A percentile compares a stretch with the other conserved stretches of the same genome.
These are phyloP conservation scores for Thielaviopsis euricoi DNA, from an alignment of 2,329 filamentous ascomycete species.

Conservation along the genomic window DNA sequence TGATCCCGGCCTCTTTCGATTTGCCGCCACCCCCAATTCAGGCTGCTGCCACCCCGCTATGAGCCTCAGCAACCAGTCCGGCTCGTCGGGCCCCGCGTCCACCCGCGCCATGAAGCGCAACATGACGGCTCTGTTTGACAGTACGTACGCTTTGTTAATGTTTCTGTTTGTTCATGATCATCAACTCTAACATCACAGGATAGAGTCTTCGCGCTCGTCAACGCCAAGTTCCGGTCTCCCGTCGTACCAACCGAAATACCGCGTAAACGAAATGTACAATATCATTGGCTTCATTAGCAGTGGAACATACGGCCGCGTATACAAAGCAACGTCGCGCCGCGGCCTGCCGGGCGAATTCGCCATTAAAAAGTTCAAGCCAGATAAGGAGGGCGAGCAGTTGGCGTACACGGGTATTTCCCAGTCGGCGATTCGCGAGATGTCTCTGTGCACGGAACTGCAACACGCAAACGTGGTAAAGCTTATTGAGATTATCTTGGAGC, in stretches of 20 bases:
- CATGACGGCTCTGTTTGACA: constrained; percentile 18
- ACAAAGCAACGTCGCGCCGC: constrained; percentile 67
- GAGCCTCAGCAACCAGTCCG: constrained; percentile 38
- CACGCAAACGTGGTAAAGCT: constrained; percentile 83
- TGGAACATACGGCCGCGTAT: constrained; percentile 93
- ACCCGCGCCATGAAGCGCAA: constrained; percentile 36
- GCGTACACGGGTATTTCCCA: constrained; percentile 97
- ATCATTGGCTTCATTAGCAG: constrained; percentile 97
- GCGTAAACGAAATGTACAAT: constrained; percentile 83
- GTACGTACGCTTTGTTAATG: no score
- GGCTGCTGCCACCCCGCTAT: constrained; percentile 18
- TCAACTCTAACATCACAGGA: background rate
- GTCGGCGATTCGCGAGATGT: constrained; percentile 94
- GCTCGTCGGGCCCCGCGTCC: constrained; percentile 31
- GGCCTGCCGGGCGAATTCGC: constrained; percentile 70
- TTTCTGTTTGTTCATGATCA: no score
- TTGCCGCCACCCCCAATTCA: background rate
- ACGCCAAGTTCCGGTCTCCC: constrained; percentile 9
- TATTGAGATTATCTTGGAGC: constrained; percentile 90
- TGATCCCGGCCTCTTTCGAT: no score
- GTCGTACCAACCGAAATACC: constrained; percentile 59
- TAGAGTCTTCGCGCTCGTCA: background rate
- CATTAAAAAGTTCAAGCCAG: constrained; percentile 99
- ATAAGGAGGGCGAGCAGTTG: constrained; percentile 89
- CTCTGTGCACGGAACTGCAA: constrained; percentile 77